phyloP scores from a whole-genome alignment of 441 rosid genomes.

The Syzygium malaccense region DNA sequence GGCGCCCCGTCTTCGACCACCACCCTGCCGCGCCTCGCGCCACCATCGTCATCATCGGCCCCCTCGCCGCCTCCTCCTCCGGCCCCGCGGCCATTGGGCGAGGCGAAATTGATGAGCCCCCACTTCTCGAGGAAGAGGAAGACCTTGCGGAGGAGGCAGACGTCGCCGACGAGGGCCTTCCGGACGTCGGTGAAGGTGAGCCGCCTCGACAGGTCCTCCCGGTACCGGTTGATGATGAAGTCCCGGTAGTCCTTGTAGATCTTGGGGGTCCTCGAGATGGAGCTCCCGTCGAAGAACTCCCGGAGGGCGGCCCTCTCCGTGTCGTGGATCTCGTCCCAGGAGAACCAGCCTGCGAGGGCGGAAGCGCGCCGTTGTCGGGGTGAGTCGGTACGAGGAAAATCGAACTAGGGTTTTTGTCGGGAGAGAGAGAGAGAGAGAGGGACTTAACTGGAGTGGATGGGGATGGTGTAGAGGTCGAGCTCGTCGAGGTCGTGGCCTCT shows the following conservation, averaged over 20 bases:
- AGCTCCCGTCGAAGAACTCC: constrained; percentile 81
- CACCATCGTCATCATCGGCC: constrained; percentile 3
- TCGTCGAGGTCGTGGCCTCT: constrained; percentile 32
- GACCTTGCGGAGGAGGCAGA: constrained; percentile 64
- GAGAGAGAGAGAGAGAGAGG: not conserved
- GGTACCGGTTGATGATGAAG: constrained; percentile 80
- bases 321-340: constrained; percentile 89
- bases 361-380: not conserved
- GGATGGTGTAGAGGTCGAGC: constrained; percentile 83
- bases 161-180: constrained; percentile 81
- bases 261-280: constrained; percentile 85
- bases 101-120: constrained; percentile 75
- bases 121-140: constrained; percentile 58
- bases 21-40: constrained; percentile 15
- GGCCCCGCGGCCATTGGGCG: not conserved
- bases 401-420: not conserved
- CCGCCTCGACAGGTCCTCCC: constrained; percentile 64
- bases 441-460: constrained; percentile 63
- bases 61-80: not conserved
- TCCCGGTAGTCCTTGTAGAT: constrained; percentile 91
- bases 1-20: constrained; percentile 68
- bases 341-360: constrained; percentile 60
- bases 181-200: constrained; percentile 79
- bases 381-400: not conserved
- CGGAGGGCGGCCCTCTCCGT: constrained; percentile 57